phyloP scores from a whole-genome alignment of 805 yeast genomes.

The Osmozyma mogii region DNA sequence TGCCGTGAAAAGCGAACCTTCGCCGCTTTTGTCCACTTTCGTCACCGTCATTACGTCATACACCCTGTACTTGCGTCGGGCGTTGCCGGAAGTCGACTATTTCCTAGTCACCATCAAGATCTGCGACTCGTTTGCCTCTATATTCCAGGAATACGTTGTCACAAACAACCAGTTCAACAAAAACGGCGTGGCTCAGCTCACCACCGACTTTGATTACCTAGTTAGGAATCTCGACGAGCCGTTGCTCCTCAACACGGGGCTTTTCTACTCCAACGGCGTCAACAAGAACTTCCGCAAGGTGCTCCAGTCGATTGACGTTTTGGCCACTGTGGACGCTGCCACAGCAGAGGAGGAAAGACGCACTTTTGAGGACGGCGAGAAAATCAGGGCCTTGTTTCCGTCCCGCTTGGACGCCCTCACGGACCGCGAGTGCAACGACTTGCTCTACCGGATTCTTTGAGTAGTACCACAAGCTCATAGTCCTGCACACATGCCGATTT shows the following conservation, averaged over 20 bases:
- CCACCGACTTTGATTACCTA: constrained; percentile 21
- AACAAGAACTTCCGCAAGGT: constrained; percentile 20
- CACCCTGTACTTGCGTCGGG: constrained; percentile 15
- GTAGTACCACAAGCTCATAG: no score
- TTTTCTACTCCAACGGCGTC: constrained; percentile 12
- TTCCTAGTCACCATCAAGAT: constrained; percentile 19
- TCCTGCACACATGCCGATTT: no score
- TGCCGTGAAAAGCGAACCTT: constrained; percentile 8
- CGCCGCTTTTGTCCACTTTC: constrained; percentile 17
- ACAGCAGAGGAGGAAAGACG: constrained; percentile 14
- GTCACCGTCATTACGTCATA: constrained; percentile 19
- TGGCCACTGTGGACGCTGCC: constrained; percentile 17
- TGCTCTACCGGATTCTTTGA: constrained; percentile 20
- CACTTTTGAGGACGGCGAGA: constrained; percentile 8
- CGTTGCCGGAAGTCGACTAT: constrained; percentile 25
- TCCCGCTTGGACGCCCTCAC: constrained; percentile 12
- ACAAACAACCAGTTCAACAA: constrained; percentile 31
- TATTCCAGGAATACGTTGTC: constrained; percentile 30
- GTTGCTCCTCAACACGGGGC: constrained; percentile 12
- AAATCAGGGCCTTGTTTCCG: constrained; percentile 16
- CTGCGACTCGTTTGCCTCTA: constrained; percentile 18
- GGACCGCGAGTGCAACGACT: constrained; percentile 15
- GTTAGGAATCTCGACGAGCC: constrained; percentile 10
- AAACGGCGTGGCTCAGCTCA: constrained; percentile 26
- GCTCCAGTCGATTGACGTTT: constrained; percentile 22